These are phyloP conservation scores for Xylaria grammica DNA, from an alignment of 495 filamentous ascomycete species.

Conservation along the genomic window DNA sequence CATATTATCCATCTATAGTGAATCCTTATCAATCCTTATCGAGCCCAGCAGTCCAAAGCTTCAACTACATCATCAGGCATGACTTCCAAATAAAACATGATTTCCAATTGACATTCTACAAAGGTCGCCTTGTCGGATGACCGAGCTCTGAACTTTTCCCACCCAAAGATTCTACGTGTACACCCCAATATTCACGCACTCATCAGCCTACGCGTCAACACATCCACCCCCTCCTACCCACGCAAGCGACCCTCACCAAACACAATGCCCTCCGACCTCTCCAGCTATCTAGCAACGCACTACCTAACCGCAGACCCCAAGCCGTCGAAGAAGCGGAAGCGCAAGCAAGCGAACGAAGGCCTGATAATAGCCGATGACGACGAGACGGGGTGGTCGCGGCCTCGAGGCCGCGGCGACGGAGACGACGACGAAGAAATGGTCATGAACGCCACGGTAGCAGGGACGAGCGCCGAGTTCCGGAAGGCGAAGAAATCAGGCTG, in stretches of 20 bases:
- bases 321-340: slow-evolving; percentile 83
- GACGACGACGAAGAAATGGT: slow-evolving; percentile 52
- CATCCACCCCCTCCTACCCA: neutral
- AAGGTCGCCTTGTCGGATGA: neutral
- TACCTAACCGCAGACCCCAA: slow-evolving; percentile 82
- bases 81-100: neutral
- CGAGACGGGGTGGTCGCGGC: slow-evolving; percentile 66
- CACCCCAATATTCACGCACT: neutral
- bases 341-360: slow-evolving; percentile 67
- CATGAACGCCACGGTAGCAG: slow-evolving; percentile 53
- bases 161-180: neutral
- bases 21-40: slow-evolving; percentile 10
- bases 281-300: slow-evolving; percentile 90
- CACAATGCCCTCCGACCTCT: slow-evolving; percentile 66
- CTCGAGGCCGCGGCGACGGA: slow-evolving; percentile 43
- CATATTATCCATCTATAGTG: neutral
- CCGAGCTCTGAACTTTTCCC: neutral
- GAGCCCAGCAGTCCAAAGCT: neutral
- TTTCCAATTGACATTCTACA: neutral
- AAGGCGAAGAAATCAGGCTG: slow-evolving; percentile 78
- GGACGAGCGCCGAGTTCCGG: slow-evolving; percentile 71
- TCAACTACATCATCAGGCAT: slow-evolving; percentile 4
- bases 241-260: neutral
- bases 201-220: neutral
- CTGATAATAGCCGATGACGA: slow-evolving; percentile 95